Conservation (phyloP, 805 yeast species). For the Debaryomyces castellii region DNA sequence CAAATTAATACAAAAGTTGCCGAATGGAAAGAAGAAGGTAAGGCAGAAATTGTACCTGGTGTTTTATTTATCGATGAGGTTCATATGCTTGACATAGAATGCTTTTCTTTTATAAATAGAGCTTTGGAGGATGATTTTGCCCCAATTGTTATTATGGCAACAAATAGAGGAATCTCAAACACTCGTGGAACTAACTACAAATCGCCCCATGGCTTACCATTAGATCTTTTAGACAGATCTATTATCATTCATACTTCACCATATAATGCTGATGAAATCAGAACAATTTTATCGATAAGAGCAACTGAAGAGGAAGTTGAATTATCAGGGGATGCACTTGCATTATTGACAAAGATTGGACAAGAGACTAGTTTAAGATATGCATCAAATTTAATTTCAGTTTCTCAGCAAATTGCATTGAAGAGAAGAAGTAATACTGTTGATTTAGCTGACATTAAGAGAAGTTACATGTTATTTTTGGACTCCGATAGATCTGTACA, state of each 20-base stretch:
- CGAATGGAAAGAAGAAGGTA: conserved; percentile 98
- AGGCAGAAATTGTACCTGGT: conserved; percentile 97
- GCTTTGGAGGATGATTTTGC: conserved; percentile 96
- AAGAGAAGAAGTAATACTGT: conserved; percentile 74
- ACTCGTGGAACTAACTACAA: conserved; percentile 92
- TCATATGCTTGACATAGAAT: conserved; percentile 96
- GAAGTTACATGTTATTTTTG: conserved; percentile 81
- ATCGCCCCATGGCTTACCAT: conserved; percentile 97
- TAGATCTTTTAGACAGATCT: conserved; percentile 90
- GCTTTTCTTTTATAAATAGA: conserved; percentile 91
- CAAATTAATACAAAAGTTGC: conserved; percentile 96
- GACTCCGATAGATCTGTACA: conserved; percentile 89
- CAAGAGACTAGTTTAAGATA: conserved; percentile 88
- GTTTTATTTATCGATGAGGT: conserved; percentile 97
- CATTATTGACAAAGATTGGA: conserved; percentile 85
- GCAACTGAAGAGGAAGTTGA: conserved; percentile 94
- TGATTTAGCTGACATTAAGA: conserved; percentile 80
- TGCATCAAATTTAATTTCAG: conserved; percentile 87
- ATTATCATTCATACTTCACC: conserved; percentile 84
- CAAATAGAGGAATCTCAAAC: conserved; percentile 91
- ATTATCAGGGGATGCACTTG: conserved; percentile 76
- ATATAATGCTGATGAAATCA: conserved; percentile 80
- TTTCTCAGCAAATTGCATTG: conserved; percentile 80
- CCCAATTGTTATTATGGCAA: conserved; percentile 97
- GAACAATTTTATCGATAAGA: conserved; percentile 82